These are phyloP conservation scores for Wickerhamomyces mucosus DNA, from an alignment of 805 yeast genomes.

Conservation along the genomic window DNA sequence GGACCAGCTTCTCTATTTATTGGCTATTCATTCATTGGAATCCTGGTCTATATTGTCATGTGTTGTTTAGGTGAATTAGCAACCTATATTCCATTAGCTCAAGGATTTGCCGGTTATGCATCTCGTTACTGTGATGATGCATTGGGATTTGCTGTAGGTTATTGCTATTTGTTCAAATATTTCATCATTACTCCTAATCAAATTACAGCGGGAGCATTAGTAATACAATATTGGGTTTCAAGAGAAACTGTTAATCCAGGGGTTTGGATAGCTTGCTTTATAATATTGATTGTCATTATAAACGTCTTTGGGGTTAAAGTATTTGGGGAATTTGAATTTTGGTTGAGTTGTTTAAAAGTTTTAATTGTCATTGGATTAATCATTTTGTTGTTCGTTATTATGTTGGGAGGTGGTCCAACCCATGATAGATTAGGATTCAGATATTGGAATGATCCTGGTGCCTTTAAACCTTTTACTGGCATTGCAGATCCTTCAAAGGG, in stretches of 20 bases:
- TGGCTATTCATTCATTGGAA: conserved; percentile 56
- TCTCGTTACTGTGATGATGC: conserved; percentile 59
- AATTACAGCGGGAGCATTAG: conserved; percentile 61
- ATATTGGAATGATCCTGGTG: conserved; percentile 74
- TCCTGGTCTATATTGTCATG: conserved; percentile 54
- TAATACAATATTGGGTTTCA: conserved; percentile 52
- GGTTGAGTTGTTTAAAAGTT: conserved; percentile 65
- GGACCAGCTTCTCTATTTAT: conserved; percentile 67
- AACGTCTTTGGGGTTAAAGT: conserved; percentile 60
- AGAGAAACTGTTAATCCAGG: conserved; percentile 50
- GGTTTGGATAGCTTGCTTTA: conserved; percentile 64
- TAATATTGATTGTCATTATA: conserved; percentile 40
- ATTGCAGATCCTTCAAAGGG: conserved; percentile 41
- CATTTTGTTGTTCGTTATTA: conserved; percentile 58
- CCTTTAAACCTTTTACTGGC: conserved; percentile 58
- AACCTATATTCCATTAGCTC: conserved; percentile 61
- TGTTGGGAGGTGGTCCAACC: conserved; percentile 55
- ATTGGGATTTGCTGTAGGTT: conserved; percentile 63
- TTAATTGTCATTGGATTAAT: conserved; percentile 62
- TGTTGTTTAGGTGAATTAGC: conserved; percentile 79
- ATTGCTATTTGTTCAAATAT: conserved; percentile 74
- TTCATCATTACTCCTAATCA: conserved; percentile 70
- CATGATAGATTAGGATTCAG: conserved; percentile 72
- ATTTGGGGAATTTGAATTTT: conserved; percentile 71
- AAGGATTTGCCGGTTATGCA: conserved; percentile 60